Base-by-base conservation (phyloP, 331 rosid genomes). In the Phaseolus coccineus region DNA sequence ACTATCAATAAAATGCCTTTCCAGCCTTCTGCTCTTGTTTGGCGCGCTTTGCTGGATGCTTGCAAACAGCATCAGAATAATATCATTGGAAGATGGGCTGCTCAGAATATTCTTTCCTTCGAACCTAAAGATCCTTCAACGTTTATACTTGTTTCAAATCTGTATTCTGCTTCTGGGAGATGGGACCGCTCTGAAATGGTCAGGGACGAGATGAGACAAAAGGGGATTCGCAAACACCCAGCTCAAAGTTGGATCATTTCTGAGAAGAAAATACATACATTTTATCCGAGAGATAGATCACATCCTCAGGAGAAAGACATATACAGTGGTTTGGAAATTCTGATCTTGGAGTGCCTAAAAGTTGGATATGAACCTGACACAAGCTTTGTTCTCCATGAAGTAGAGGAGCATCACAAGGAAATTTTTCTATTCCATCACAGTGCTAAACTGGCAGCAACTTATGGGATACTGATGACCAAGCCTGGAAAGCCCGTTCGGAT, bases 31-130 rank as follows among this genome's bases (percentile, higher is more conserved):
- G 76, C 86, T 70, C 55, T 82, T 46, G 90, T 89, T 80, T 92
- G 97, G 98, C 93, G 97, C 6, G 85, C 97, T 66, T 86, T 94
- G 90, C 97, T 92, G 28, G 91, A 92, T 77, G 81, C 95, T 79
- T 88, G 91, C 71, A 92, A 89, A 76, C 74, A 89, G 71, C 90
- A 70, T 47, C 79, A 76, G 81, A 87, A 91, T 47, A 79, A 82
- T 76, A 8, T 73, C 28, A 84, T 92, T 50, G 98, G 85, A 57
- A 89, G 84, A 77, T 84, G 88, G 81, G 90, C 85, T 48, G 82
- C 67, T 19, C 93, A 86, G 83, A 67, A 22, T 40, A 91, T 94
- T 44, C 88, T 94, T 73, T 83, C 90, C 40, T 22, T 88, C 77
- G 88, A 92, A 69, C 97, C 97, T 8, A 85, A 82, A 50, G 92